Base-by-base conservation (phyloP, 148 eudicot species). In the Rheum nobile region DNA sequence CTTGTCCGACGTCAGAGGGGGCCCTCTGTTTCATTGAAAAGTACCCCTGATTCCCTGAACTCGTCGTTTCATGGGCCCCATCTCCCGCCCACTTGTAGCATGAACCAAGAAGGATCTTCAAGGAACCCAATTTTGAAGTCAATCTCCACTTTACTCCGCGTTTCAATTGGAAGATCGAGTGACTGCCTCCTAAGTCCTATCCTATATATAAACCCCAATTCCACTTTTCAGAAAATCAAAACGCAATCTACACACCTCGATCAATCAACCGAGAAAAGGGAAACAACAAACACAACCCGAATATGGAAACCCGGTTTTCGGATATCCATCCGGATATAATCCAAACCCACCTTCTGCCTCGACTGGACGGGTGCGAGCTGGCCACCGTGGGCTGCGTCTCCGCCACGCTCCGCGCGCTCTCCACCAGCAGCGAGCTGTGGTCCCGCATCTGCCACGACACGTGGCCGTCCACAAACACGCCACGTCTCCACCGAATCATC, bases 391-490 rank as follows among this genome's bases (percentile, higher is more conserved):
- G 84, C 76, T 84, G 81, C 80, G 80, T 82, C 77, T 89, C 90
- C 79, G 44, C 93, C 46, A 73, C 78, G n/a, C 88, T 94, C 80
- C 84, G 59, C 78, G 79, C 85, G 24, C 83, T 91, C 46, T 79
- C 90, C 59, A 75, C 86, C 65, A 76, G 77, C 34, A 59, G 79
- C 69, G n/a, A 72, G 50, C 80, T 94, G 35, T 91, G 97, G 97
- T 73, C 88, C 77, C 71, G 78, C 79, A 75, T 83, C 10, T 91
- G 95, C 80, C 83, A 72, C 74, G 69, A 87, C 75, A 81, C 91
- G 71, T 94, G 92, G 91, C 98, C 98, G 1, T 94, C 98, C 69
- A 86, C 91, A 16, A 42, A 76, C 48, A 11, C 85, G 24, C 85
- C 88, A 32, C 85, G 47, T 37, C 67, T 86, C 71, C 81, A 70